Percentiles rank a stretch among this genome's conserved stretches.
Conservation (phyloP, 2,329 filamentous ascomycete species). For the Teratosphaeria viscida region DNA sequence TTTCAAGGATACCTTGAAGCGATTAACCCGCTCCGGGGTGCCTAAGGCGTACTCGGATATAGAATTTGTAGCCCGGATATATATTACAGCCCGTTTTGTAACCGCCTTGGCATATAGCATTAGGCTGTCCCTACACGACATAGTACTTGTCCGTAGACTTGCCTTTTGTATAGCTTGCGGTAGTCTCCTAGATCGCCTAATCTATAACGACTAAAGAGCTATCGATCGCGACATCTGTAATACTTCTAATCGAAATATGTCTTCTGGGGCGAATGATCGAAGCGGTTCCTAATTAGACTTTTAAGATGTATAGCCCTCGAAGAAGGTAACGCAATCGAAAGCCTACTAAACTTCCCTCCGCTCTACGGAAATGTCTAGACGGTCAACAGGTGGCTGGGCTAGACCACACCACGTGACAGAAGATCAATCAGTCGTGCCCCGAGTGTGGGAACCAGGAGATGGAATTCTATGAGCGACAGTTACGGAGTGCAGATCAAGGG, state of each 20-base stretch:
- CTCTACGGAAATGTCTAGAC: not conserved
- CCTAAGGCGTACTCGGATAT: too few relatives aligned
- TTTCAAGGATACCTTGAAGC: too few relatives aligned
- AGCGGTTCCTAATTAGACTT: not conserved
- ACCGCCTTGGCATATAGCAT: too few relatives aligned
- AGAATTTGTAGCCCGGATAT: too few relatives aligned
- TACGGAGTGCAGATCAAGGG: not conserved
- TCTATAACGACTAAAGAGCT: not conserved
- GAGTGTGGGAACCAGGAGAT: not conserved
- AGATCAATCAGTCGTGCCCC: not conserved
- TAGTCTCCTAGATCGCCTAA: not conserved
- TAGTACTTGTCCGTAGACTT: too few relatives aligned
- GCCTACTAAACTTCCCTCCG: not conserved
- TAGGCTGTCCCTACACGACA: too few relatives aligned
- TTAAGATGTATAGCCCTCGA: not conserved
- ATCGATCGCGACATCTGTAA: not conserved
- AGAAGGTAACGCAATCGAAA: not conserved
- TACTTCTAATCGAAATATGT: not conserved
- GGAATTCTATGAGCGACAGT: not conserved
- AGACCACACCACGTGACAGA: not conserved
- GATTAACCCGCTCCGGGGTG: too few relatives aligned
- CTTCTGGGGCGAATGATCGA: not conserved
- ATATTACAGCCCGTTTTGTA: too few relatives aligned
- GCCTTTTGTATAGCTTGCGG: not conserved
- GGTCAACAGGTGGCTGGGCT: not conserved